Evolutionary conservation across 2,329 filamentous ascomycete species (phyloP).

Genomic region (Exutisphaerella laricina): DNA sequence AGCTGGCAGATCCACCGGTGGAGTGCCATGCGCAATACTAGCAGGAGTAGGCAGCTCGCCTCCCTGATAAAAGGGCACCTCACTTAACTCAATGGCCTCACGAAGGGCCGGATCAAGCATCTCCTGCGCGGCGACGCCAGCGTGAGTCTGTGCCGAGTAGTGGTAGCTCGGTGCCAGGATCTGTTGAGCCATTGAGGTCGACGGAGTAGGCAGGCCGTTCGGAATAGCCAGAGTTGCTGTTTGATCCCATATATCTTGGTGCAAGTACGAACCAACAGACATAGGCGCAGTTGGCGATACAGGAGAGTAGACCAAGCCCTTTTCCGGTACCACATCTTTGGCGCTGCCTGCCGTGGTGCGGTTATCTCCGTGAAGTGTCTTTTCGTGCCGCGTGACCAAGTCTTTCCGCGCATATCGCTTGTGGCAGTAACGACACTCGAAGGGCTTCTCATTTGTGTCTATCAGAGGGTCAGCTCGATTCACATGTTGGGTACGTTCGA

Average conservation of each 20-base stretch:
- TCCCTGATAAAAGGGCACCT: not conserved
- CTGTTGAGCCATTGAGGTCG: not conserved
- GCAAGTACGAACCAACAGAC: not conserved
- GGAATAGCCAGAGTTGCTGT: not conserved
- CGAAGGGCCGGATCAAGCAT: not conserved
- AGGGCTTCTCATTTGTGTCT: conserved; percentile 13
- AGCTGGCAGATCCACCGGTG: too few relatives aligned
- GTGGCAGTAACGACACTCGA: conserved; percentile 8
- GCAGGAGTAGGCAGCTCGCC: not conserved
- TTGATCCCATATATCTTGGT: not conserved
- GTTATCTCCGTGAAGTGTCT: conserved; percentile 8
- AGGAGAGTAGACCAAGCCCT: not conserved
- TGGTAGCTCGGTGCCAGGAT: not conserved
- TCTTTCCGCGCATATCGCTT: conserved; percentile 9
- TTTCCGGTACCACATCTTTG: not conserved
- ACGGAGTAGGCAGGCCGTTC: not conserved
- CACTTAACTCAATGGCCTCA: not conserved
- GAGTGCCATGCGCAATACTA: not conserved
- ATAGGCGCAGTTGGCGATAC: not conserved
- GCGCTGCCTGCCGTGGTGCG: not conserved
- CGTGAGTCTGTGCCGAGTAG: not conserved
- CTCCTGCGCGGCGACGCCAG: not conserved
- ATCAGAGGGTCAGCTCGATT: not conserved
- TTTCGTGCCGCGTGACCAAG: conserved; percentile 11
- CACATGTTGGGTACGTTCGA: not conserved